Evolutionary conservation across 2,329 filamentous ascomycete species (phyloP).

Genomic region (Clonostachys sp.): DNA sequence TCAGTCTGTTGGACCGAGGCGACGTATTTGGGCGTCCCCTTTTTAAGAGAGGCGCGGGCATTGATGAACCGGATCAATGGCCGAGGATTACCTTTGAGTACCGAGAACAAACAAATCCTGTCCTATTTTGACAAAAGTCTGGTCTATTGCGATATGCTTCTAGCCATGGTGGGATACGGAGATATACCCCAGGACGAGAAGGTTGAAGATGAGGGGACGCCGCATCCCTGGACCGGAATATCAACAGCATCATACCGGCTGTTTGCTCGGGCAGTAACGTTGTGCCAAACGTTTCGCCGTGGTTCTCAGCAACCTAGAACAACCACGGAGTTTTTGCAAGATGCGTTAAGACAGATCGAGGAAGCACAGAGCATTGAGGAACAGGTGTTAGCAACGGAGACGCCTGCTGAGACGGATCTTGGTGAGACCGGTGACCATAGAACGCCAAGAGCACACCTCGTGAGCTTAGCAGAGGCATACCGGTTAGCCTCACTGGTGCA

Average conservation of each 20-base stretch:
- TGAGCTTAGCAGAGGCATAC: slow-evolving; percentile 28
- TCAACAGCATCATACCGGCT: slow-evolving; percentile 22
- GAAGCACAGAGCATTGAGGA: slow-evolving; percentile 27
- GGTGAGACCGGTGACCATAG: slow-evolving; percentile 18
- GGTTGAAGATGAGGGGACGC: slow-evolving; percentile 3
- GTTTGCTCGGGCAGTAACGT: slow-evolving; percentile 23
- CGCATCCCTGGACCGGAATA: slow-evolving; percentile 31
- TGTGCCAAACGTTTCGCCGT: slow-evolving; percentile 26
- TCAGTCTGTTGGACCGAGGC: slow-evolving; percentile 34
- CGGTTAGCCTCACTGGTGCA: slow-evolving; percentile 27
- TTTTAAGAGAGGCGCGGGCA: slow-evolving; percentile 18
- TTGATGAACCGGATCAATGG: slow-evolving; percentile 18
- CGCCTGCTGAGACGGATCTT: slow-evolving; percentile 7
- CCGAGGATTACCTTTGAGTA: slow-evolving; percentile 3
- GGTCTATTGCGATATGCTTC: slow-evolving; percentile 31
- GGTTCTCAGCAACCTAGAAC: slow-evolving; percentile 12
- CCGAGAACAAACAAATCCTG: slow-evolving; percentile 14
- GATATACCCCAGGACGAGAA: neutral
- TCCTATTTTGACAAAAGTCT: slow-evolving; percentile 31
- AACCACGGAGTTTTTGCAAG: slow-evolving; percentile 12
- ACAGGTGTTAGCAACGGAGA: slow-evolving; percentile 21
- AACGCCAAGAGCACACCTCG: slow-evolving; percentile 20
- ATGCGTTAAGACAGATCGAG: slow-evolving; percentile 18
- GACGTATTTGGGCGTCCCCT: slow-evolving; percentile 20
- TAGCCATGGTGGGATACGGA: slow-evolving; percentile 22